Conservation (phyloP, 345 rosid genomes). For the Hevea brasiliensis region DNA sequence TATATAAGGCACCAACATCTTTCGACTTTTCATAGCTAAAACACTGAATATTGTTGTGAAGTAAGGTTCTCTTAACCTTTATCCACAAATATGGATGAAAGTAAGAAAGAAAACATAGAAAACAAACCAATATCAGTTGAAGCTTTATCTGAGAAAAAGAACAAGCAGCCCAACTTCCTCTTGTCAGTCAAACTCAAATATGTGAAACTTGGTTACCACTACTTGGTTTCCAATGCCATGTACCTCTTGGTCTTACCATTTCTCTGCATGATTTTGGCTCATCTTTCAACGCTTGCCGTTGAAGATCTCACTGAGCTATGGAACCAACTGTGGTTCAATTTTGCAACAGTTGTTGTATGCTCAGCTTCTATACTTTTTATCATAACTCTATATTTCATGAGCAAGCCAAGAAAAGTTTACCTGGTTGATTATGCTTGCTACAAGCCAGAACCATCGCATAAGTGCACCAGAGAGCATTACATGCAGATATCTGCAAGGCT, state of each 20-base stretch:
- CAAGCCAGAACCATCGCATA: constrained; percentile 13
- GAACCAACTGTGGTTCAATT: constrained; percentile 7
- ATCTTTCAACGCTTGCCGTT: neutral
- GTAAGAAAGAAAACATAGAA: neutral
- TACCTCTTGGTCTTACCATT: constrained; percentile 16
- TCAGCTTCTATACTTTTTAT: neutral
- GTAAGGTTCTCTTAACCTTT: neutral
- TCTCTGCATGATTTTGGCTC: neutral
- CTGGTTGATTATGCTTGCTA: constrained; percentile 25
- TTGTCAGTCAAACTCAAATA: constrained; percentile 34
- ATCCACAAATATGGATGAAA: neutral
- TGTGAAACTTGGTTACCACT: constrained; percentile 44
- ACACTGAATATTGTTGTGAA: neutral
- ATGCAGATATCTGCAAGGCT: neutral
- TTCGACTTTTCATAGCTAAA: neutral
- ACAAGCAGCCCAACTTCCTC: constrained; percentile 29
- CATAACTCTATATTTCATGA: constrained; percentile 1
- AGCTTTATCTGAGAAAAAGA: neutral
- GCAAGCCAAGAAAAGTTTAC: constrained; percentile 16
- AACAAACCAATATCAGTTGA: neutral
- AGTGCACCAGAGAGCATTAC: constrained; percentile 5
- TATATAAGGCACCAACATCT: neutral
- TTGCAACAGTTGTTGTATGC: neutral
- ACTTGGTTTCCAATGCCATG: constrained; percentile 22
- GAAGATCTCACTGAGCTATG: neutral